Evolutionary conservation across 1,284 basidiomycete genomes (phyloP), one percentile per base, ranked within the genome.

Genomic region (Cryptococcus floricola): DNA sequence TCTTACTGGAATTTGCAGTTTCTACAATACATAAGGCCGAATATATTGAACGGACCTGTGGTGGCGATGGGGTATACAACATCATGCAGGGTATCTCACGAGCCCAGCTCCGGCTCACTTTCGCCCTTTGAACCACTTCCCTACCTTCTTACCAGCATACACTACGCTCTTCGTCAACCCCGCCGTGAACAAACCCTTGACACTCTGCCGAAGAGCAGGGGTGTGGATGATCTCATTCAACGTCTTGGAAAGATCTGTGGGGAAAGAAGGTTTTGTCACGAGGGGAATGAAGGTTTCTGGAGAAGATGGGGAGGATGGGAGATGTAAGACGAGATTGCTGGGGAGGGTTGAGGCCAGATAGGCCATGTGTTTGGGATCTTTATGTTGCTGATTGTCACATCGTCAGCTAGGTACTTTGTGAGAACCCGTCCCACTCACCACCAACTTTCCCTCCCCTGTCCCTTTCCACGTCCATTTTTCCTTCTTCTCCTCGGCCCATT

Each of bases 111-210:
- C 8, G n/a, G 25, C 27, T 42, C 58, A 42, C 23, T 61, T 60
- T 46, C 65, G 57, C 34, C 63, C 66, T 12, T 78, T 79, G 82
- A 87, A 87, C 87, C 89, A 93, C 77, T 95, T 96, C 48, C 83
- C 78, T 25, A 93, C 78, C 78, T 96, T 93, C 54, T 86, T 83
- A 44, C 81, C 65, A 45, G 83, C 81, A 74, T 96, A 97, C 46
- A 83, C 83, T 10, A 87, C 60, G 68, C 88, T 90, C 81, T 93
- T 93, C 46, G 81, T 78, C 7, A 88, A 67, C 0, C 92, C 92
- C 5, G 90, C 89, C 53, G 87, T 92, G 18, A 89, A 81, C 52
- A 96, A 71, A 8, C 93, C 93, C 77, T 96, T 97, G 62, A 89
- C 65, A 7, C 87, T 83, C 78, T 97, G 92, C 12, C 89, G 80